Base-by-base conservation (phyloP, 148 eudicot species). In the Bassia scoparia region DNA sequence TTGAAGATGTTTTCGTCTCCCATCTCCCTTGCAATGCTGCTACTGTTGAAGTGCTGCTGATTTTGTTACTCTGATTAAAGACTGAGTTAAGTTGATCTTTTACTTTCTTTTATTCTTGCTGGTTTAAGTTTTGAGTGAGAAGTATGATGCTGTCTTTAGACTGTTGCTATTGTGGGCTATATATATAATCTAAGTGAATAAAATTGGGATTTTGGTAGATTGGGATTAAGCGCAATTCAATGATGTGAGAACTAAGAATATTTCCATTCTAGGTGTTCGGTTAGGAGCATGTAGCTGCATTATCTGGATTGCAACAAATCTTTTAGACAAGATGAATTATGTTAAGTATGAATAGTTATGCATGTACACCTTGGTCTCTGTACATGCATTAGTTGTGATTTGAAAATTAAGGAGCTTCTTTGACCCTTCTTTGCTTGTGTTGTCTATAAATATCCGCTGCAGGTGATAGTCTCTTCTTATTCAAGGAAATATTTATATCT, bases 1-100 rank as follows among this genome's bases (percentile, higher is more conserved):
- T n/a, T 88, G 90, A 49, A 83, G 71, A 34, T 79, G 75, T 70
- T 75, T 70, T 77, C 70, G n/a, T 81, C 31, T 64, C 74, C 44
- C 44, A 78, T 66, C 81, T 70, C 67, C 70, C 62, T n/a, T 27
- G 78, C 23, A 10, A 63, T 26, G 53, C 60, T 21, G 77, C 74
- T 67, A 70, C 33, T 10, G 68, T 78, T 37, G 79, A 65, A 66
- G 46, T 71, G 35, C 61, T 41, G 27, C 69, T 44, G 56, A 76
- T 74, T 75, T 72, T 68, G 61, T 66, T 69, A 52, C 71, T 79
- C 88, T 83, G 23, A 61, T 62, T 18, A 46, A 54, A 55, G 26
- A 23, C 23, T 15, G 43, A 64, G 70, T n/a, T 67, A 74, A 46
- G 21, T 34, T 58, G 14, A 27, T 66, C 44, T 74, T 74, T 54